Evolutionary conservation across 2,329 filamentous ascomycete genomes (phyloP).

Genomic region (Claviceps capensis): DNA sequence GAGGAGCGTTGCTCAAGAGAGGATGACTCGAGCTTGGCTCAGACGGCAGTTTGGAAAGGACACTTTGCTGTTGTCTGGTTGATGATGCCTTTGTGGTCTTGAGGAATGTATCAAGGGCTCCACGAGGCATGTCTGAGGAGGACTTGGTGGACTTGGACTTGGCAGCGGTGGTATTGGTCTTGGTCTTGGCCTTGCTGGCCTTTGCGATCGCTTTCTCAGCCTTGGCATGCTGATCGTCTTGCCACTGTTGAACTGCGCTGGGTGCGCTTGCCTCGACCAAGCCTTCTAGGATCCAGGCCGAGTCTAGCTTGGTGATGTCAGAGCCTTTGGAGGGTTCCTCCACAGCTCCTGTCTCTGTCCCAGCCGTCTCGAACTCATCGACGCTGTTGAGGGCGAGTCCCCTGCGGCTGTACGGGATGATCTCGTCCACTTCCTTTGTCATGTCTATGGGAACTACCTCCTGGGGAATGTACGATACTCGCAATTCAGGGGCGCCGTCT

Average conservation of each 20-base stretch:
- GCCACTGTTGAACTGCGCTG: slow-evolving; percentile 14
- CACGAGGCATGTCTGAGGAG: slow-evolving; percentile 11
- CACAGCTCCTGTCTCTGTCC: slow-evolving; percentile 9
- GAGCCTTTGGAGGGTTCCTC: slow-evolving; percentile 31
- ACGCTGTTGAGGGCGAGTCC: slow-evolving; percentile 51
- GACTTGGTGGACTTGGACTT: slow-evolving; percentile 9
- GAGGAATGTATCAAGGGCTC: slow-evolving; percentile 28
- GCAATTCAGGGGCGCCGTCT: slow-evolving; percentile 62
- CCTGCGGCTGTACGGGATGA: slow-evolving; percentile 34
- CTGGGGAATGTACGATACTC: slow-evolving; percentile 63
- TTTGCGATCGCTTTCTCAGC: slow-evolving; percentile 11
- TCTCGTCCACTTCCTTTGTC: slow-evolving; percentile 53
- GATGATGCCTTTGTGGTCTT: slow-evolving; percentile 23
- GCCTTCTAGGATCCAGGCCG: slow-evolving; percentile 25
- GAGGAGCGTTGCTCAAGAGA: neutral
- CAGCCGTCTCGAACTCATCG: slow-evolving; percentile 40
- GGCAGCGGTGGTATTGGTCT: slow-evolving; percentile 9
- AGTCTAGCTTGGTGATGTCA: slow-evolving; percentile 50
- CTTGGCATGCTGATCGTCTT: slow-evolving; percentile 12
- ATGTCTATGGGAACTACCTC: slow-evolving; percentile 69
- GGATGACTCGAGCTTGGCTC: slow-evolving; percentile 4
- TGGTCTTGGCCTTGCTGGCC: slow-evolving; percentile 5
- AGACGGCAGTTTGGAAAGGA: neutral
- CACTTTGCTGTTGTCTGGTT: neutral
- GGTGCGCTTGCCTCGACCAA: slow-evolving; percentile 16